Evolutionary conservation across 345 rosid genomes (phyloP).

Genomic region (Linum lewisii): DNA sequence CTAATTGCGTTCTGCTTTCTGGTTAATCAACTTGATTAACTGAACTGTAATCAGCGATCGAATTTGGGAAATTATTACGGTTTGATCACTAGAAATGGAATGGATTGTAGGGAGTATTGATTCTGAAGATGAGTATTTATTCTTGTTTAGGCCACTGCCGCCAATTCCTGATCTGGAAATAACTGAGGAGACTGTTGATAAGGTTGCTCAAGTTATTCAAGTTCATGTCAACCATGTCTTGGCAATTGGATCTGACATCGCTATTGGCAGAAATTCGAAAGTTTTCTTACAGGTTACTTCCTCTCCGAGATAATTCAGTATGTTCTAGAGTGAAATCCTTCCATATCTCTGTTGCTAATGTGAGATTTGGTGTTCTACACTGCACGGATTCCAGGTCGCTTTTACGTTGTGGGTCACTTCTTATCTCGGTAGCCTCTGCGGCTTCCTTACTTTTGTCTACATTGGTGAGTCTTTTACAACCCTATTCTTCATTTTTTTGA

Average conservation of each 20-base stretch:
- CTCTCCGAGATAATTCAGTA: not conserved
- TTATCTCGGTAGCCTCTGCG: conserved; percentile 56
- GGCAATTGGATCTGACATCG: conserved; percentile 57
- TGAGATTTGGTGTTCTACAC: not conserved
- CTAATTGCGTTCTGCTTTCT: not conserved
- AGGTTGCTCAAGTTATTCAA: conserved; percentile 41
- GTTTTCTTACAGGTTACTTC: conserved; percentile 56
- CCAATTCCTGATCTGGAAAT: conserved; percentile 83
- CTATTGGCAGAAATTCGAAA: conserved; percentile 47
- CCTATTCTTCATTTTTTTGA: not conserved
- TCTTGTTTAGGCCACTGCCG: conserved; percentile 66
- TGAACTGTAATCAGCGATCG: not conserved
- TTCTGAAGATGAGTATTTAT: not conserved
- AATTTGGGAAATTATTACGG: not conserved
- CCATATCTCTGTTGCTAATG: not conserved
- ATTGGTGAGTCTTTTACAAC: conserved; percentile 44
- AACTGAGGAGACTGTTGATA: conserved; percentile 50
- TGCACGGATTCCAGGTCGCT: conserved; percentile 38
- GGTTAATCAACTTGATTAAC: not conserved
- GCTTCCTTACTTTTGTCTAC: conserved; percentile 66
- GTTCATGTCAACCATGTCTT: conserved; percentile 47
- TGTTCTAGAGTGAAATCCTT: not conserved
- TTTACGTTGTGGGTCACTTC: conserved; percentile 47
- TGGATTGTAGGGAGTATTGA: not conserved
- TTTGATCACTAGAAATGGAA: not conserved